Evolutionary conservation across 805 yeast genomes (phyloP), one percentile per base, ranked within the genome.

Genomic region (Candida qinlingensis): DNA sequence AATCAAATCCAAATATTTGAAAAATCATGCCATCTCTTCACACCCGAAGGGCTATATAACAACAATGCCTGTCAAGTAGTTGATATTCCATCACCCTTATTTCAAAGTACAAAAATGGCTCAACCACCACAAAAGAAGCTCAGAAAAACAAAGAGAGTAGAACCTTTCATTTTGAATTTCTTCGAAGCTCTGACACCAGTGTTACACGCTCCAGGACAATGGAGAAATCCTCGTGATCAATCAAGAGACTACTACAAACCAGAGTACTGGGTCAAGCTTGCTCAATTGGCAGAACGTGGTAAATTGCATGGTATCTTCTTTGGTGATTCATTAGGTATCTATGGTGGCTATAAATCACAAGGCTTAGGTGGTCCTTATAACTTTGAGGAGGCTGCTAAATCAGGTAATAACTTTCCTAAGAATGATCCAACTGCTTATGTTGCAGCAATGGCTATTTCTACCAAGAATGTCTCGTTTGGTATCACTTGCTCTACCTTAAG

Each of bases 401-500:
- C 47, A 29, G 50, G 50, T 26, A 44, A 47, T 28, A 47, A 47
- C 35, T 47, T 47, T 35, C 50, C 50, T 26, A 47, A 47, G 42
- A 47, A 47, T 37, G 50, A 67, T 43, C 71, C 70, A 27, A 62
- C 67, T 50, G 67, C 67, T 26, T 59, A 62, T 26, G 59, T 66
- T 27, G 51, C 64, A 29, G 63, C 57, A 19, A 66, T 71, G 70
- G 73, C 75, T 8, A 66, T 71, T 3, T 73, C 66, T 4, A 72
- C 76, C 6, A 57, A 66, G 44, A 67, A 64, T 37, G 54, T 72
- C 30, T 56, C 67, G 7, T 71, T 71, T 53, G 76, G 73, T 9
- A 57, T 72, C 34, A 72, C 76, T 6, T 67, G 68, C 40, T 65
- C 72, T 5, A 72, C 76, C 6, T 63, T 73, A 29, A 67, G 69